Evolutionary conservation across 306 rosid genomes (phyloP), one percentile per base, ranked within the genome.

Genomic region (Rubus idaeus): DNA sequence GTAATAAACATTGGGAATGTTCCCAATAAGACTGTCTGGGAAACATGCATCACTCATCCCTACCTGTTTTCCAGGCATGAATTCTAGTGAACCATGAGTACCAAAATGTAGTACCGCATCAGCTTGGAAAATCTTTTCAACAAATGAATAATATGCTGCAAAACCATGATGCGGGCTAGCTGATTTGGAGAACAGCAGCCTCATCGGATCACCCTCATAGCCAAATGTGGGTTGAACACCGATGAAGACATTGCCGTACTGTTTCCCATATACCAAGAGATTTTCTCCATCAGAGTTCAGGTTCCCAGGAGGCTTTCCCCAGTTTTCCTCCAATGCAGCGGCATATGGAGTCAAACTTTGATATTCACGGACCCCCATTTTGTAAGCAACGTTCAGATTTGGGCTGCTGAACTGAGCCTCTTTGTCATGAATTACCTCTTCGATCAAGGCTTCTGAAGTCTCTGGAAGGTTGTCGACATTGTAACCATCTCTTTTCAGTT

Each of bases 341-440:
- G 98, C 79, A 70, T 92, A 92, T 35, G 99, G 96, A 78, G 99
- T 96, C 65, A 96, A 79, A 21, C 64, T 73, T 79, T 92, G 97
- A 84, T 96, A 92, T 73, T 96, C 98, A 2, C 96, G 93, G 45
- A 91, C 93, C 6, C 75, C 87, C 99, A 96, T 96, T 82, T 96
- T 96, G 87, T 96, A 96, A 61, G 96, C 98, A 17, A 96, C 65
- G 70, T 92, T 96, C 55, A 96, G 89, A 85, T 89, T 92, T 20
- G 99, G 99, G 83, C 97, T 92, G 86, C 96, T 96, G 85, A 96
- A 96, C 79, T 96, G 99, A 26, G 98, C 99, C 83, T 96, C 99
- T 84, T 92, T 96, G 89, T 96, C 99, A 64, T 96, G 99, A 56
- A 96, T 49, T 30, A 96, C 90, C 0, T 96, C 96, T 87, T 96